Percentiles rank a stretch among this genome's conserved stretches.
Evolutionary conservation across 75 land plant genomes (phyloP).

Genomic region (Pinus tabuliformis): DNA sequence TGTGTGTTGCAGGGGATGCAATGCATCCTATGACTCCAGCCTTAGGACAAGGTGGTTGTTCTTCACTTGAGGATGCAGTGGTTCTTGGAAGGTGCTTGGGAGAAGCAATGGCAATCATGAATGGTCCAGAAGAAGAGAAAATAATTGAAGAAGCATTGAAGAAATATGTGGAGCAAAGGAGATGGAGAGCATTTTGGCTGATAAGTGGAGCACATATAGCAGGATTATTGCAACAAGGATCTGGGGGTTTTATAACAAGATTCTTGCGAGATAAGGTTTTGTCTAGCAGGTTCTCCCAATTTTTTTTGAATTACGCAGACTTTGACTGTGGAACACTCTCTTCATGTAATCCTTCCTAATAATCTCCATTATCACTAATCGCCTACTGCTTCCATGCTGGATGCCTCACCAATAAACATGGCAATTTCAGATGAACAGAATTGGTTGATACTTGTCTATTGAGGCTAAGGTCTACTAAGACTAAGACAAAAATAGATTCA

Average conservation of each 20-base stretch:
- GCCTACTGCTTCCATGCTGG: no score
- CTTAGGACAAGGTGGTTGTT: slow-evolving; percentile 62
- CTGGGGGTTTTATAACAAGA: slow-evolving; percentile 6
- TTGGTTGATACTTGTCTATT: no score
- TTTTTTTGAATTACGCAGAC: background rate
- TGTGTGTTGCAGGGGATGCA: slow-evolving; percentile 66
- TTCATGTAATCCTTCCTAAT: no score
- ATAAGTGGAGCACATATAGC: slow-evolving; percentile 14
- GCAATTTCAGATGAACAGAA: no score
- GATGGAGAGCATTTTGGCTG: slow-evolving; percentile 11
- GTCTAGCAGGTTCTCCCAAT: slow-evolving; percentile 5
- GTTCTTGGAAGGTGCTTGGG: slow-evolving; percentile 37
- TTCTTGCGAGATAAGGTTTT: slow-evolving; percentile 20
- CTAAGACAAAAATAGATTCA: no score
- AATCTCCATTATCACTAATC: no score
- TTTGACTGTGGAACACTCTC: slow-evolving; percentile 38
- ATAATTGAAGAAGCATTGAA: slow-evolving; percentile 15
- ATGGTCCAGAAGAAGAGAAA: slow-evolving; percentile 2
- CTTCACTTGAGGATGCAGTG: slow-evolving; percentile 58
- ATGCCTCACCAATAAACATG: no score
- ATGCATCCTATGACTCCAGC: slow-evolving; percentile 63
- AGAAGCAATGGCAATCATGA: slow-evolving; percentile 8
- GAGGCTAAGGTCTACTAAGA: no score
- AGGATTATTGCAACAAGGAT: slow-evolving; percentile 24
- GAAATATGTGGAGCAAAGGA: slow-evolving; percentile 19